Evolutionary conservation across 345 rosid genomes (phyloP).

Genomic region (Trapa incisa): DNA sequence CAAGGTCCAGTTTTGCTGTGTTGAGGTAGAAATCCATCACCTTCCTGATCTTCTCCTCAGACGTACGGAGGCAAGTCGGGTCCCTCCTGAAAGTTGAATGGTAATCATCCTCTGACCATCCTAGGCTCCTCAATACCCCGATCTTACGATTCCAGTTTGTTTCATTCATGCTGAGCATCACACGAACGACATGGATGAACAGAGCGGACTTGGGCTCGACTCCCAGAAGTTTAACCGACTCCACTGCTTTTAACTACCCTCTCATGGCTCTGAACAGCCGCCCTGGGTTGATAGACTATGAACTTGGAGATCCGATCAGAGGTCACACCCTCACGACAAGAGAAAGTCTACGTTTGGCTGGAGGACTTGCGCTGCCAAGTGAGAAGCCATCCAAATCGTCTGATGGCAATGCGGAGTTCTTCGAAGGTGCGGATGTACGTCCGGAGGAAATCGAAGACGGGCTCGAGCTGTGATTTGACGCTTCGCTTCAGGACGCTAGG

Average conservation of each 20-base stretch:
- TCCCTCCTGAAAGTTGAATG: constrained; percentile 5
- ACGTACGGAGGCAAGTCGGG: background rate
- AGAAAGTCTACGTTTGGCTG: constrained; percentile 8
- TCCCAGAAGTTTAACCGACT: constrained; percentile 1
- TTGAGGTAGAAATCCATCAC: too few relatives aligned
- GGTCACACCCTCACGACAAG: constrained; percentile 8
- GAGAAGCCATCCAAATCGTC: constrained; percentile 7
- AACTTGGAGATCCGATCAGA: background rate
- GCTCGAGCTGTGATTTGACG: constrained; percentile 2
- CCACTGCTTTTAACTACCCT: constrained; percentile 2
- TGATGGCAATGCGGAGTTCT: constrained; percentile 2
- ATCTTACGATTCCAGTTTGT: constrained; percentile 9
- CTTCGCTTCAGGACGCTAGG: background rate
- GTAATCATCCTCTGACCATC: constrained; percentile 7
- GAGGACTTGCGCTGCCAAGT: background rate
- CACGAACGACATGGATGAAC: constrained; percentile 6
- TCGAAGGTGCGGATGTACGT: constrained; percentile 4
- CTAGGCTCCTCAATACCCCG: constrained; percentile 9
- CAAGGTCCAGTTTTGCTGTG: too few relatives aligned
- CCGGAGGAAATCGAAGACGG: constrained; percentile 6
- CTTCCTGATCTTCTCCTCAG: too few relatives aligned
- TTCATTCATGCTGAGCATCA: constrained; percentile 6
- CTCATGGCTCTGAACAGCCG: background rate
- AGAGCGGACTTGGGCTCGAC: constrained; percentile 3
- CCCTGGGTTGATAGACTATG: constrained; percentile 8